Evolutionary conservation across 1,284 basidiomycete genomes (phyloP).

Genomic region (Mycocalia duriaeana): DNA sequence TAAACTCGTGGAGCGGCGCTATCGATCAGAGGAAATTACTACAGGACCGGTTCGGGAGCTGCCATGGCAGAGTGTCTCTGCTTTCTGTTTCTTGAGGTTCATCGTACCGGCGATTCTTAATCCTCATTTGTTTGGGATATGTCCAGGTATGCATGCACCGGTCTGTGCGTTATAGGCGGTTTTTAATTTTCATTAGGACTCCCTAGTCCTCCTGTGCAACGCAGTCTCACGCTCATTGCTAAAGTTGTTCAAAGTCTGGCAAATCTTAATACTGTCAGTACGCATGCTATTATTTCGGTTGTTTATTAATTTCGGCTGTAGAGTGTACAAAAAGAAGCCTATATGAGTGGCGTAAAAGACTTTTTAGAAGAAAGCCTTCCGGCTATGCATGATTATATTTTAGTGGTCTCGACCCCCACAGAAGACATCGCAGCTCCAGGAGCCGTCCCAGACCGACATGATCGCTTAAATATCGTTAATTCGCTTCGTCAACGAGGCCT

Average conservation of each 20-base stretch:
- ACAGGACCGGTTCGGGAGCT: slow-evolving; percentile 48
- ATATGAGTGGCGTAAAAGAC: slow-evolving; percentile 65
- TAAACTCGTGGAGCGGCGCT: slow-evolving; percentile 62
- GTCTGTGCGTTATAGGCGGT: background rate
- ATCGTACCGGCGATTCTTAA: slow-evolving; percentile 77
- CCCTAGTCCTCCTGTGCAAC: slow-evolving; percentile 57
- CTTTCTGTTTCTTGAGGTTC: slow-evolving; percentile 81
- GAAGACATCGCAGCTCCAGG: slow-evolving; percentile 16
- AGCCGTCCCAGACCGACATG: slow-evolving; percentile 38
- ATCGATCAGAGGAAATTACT: slow-evolving; percentile 35
- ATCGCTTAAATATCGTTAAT: slow-evolving; percentile 49
- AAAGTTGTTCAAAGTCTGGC: slow-evolving; percentile 79
- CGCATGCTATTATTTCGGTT: background rate
- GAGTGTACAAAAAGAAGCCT: slow-evolving; percentile 66
- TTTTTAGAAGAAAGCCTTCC: slow-evolving; percentile 56
- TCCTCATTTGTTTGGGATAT: slow-evolving; percentile 73
- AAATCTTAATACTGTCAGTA: slow-evolving; percentile 66
- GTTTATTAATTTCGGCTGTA: too few species aligned
- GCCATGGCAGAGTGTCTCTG: slow-evolving; percentile 77
- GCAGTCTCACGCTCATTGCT: slow-evolving; percentile 72
- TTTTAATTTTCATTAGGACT: slow-evolving; percentile 43
- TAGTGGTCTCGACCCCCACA: slow-evolving; percentile 57
- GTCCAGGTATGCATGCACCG: slow-evolving; percentile 45
- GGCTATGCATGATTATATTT: slow-evolving; percentile 73
- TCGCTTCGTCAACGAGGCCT: slow-evolving; percentile 49